Conservation (phyloP, 2,329 filamentous ascomycete genomes). For the Cercospora zeina region DNA sequence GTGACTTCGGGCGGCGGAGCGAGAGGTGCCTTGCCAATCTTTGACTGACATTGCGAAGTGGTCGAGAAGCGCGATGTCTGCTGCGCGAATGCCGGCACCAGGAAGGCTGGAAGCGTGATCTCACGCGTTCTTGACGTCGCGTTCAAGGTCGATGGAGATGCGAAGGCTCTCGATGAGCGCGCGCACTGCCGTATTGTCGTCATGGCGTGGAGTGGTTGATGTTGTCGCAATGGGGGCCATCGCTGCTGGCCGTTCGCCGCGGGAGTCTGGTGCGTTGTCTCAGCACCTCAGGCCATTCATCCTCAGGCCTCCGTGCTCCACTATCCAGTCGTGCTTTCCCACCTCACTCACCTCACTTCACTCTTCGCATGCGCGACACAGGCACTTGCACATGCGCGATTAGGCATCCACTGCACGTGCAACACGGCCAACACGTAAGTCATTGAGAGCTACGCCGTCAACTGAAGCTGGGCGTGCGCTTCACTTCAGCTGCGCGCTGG, state of each 20-base stretch:
- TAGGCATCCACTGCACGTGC: neutral
- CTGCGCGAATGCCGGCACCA: conserved; percentile 67
- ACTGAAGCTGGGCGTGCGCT: neutral
- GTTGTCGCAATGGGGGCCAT: conserved; percentile 10
- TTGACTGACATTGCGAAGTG: conserved; percentile 66
- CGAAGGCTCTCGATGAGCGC: conserved; percentile 32
- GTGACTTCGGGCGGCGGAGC: conserved; percentile 82
- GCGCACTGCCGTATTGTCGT: conserved; percentile 29
- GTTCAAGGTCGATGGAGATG: conserved; percentile 20
- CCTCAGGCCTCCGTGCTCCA: neutral
- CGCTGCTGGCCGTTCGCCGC: conserved; percentile 4
- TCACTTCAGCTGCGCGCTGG: neutral
- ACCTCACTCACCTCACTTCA: neutral
- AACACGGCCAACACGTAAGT: neutral
- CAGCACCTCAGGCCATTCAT: neutral
- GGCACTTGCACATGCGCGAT: neutral
- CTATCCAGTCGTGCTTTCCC: neutral
- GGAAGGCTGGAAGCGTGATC: conserved; percentile 62
- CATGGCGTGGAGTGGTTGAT: conserved; percentile 26
- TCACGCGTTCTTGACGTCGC: conserved; percentile 18
- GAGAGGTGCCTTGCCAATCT: conserved; percentile 80
- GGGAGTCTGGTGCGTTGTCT: conserved; percentile 4
- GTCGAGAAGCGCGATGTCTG: conserved; percentile 65
- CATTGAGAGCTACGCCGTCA: neutral
- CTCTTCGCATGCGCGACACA: neutral